Percentiles rank a stretch among this genome's conserved stretches.
These are phyloP conservation scores for Microbotryum scabiosae DNA, from an alignment of 1,284 basidiomycete genomes.

Conservation along the genomic window DNA sequence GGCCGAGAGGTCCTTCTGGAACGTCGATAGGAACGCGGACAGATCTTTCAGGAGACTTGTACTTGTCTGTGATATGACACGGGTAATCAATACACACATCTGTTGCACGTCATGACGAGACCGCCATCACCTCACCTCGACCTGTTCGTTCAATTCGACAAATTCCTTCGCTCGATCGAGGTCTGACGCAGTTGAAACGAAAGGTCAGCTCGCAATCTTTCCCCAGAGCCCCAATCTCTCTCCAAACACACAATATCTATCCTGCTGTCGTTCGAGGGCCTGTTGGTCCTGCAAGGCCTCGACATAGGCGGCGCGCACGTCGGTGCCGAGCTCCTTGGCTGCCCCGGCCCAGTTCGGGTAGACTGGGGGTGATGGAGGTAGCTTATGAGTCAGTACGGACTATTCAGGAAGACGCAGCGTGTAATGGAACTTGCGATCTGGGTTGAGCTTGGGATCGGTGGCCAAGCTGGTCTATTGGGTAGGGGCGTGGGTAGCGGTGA, in stretches of 20 bases:
- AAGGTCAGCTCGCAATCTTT: neutral
- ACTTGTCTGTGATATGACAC: constrained; percentile 52
- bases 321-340: constrained; percentile 14
- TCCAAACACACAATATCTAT: constrained; percentile 19
- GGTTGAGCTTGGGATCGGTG: neutral
- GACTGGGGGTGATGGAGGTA: constrained; percentile 1
- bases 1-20: constrained; percentile 83
- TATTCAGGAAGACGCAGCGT: neutral
- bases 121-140: constrained; percentile 45
- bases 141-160: constrained; percentile 72
- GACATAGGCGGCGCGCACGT: constrained; percentile 25
- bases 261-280: constrained; percentile 10
- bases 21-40: constrained; percentile 83
- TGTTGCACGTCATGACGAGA: neutral
- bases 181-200: constrained; percentile 14
- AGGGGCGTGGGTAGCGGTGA: neutral
- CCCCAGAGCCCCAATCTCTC: neutral
- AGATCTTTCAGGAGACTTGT: constrained; percentile 70
- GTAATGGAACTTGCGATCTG: neutral
- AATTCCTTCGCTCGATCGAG: constrained; percentile 53
- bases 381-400: neutral
- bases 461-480: neutral
- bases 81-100: constrained; percentile 8
- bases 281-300: constrained; percentile 4
- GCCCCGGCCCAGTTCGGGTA: constrained; percentile 16